These are phyloP conservation scores for Rhytidiadelphus loreus DNA, from an alignment of 225 moss, liverwort and hornwort genomes.

Conservation along the genomic window DNA sequence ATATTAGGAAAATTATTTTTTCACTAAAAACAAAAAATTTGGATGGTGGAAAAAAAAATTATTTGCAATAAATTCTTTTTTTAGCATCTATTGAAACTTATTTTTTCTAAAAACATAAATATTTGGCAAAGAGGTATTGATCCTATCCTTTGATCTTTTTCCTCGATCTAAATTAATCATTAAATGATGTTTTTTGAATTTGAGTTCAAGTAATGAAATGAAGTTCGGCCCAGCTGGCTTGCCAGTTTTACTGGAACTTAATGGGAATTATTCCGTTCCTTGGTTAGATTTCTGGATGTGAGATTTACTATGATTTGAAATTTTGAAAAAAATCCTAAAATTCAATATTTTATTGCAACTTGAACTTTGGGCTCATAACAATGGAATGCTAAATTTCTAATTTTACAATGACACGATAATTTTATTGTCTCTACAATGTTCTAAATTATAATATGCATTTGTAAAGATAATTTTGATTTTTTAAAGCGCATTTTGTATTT, in stretches of 20 bases:
- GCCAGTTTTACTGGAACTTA: too few relatives aligned
- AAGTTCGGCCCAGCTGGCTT: too few relatives aligned
- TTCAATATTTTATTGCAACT: neutral
- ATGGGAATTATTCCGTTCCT: too few relatives aligned
- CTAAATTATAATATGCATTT: neutral
- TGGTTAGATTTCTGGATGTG: too few relatives aligned
- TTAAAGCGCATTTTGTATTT: neutral
- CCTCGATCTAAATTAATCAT: rapidly evolving
- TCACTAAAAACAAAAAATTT: neutral
- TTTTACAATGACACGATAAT: neutral
- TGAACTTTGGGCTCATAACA: neutral
- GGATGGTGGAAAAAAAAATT: neutral
- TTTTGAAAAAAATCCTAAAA: neutral
- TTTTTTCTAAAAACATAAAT: neutral
- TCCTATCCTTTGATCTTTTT: too few relatives aligned
- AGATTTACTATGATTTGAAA: too few relatives aligned
- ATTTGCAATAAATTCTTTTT: neutral
- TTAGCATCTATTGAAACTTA: neutral
- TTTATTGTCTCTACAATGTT: rapidly evolving
- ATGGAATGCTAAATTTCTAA: neutral
- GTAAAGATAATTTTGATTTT: neutral
- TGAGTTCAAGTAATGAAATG: neutral
- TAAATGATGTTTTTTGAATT: neutral
- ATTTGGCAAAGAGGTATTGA: neutral
- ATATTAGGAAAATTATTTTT: too few relatives aligned